Percentiles rank a stretch among this genome's conserved stretches.
Conservation (phyloP, 768 basidiomycete genomes). For the Symmetrospora coprosmae region DNA sequence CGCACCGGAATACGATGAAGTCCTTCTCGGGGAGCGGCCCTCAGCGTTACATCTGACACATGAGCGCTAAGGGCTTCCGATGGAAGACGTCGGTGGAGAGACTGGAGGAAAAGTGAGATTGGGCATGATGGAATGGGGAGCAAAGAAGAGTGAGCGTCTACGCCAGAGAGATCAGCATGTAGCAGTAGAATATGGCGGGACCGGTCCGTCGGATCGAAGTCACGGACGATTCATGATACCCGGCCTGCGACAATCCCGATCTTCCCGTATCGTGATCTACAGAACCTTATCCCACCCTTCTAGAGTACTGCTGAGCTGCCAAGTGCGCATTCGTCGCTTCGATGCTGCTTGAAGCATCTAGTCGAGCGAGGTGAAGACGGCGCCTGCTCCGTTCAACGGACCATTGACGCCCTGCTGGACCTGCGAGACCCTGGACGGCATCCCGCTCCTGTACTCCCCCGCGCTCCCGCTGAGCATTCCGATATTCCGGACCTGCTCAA, state of each 20-base stretch:
- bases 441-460: slow-evolving; percentile 6
- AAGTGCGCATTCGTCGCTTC: neutral
- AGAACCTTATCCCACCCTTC: neutral
- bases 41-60: neutral
- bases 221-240: neutral
- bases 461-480: neutral
- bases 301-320: neutral
- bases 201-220: neutral
- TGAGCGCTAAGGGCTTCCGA: neutral
- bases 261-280: neutral
- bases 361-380: slow-evolving; percentile 1
- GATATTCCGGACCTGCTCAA: slow-evolving; percentile 4
- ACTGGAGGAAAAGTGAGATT: neutral
- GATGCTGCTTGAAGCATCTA: neutral
- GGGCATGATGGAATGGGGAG: neutral
- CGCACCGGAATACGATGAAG: neutral
- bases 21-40: neutral
- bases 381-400: neutral
- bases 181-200: neutral
- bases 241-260: neutral
- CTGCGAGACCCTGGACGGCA: neutral
- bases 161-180: too few species aligned
- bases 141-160: too few species aligned
- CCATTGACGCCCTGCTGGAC: neutral
- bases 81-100: neutral